Evolutionary conservation across 2,329 filamentous ascomycete genomes (phyloP), one percentile per base, ranked within the genome.

Genomic region (Thielaviopsis populi): DNA sequence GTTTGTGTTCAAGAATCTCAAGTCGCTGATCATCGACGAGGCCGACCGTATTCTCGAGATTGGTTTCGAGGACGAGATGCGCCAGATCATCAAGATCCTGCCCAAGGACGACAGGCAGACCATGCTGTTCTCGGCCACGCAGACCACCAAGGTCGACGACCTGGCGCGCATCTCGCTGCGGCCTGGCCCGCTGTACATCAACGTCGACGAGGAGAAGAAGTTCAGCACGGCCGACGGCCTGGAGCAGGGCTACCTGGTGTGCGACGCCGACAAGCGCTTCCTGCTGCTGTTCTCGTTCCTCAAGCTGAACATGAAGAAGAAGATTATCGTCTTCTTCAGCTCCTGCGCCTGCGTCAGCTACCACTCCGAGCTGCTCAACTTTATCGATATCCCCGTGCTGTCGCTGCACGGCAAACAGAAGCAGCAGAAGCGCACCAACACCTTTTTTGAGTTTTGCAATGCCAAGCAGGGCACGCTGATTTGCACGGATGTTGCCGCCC

Each of bases 11-110:
- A 95, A 95, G 80, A 96, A 96, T 74, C 76, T 96, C 69, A 91
- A 91, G 74, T 88, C 90, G 1, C 80, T 99, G 42, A 83, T 99
- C 69, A 96, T 97, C 69, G 94, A 99, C 70, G 94, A 99, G 76
- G 94, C 94, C 19, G 94, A 99, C 73, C 86, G 94, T 59, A 96
- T 99, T 67, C 78, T 99, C 54, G 94, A 99, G 76, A 89, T 96
- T 67, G 92, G 94, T 70, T 99, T 99, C 79, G 94, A 99, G 75
- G 94, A 97, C 71, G 94, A 99, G 77, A 96, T 99, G 88, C 83
- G 89, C 68, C 87, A 95, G 73, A 96, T 99, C 69, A 86, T 97
- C 74, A 95, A 95, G 79, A 94, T 97, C 63, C 78, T 97, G 19
- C 89, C 91, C 58, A 87, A 87, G 69, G 86, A 95, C 65, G 84